Evolutionary conservation across 257 asterid species (phyloP), one percentile per base, ranked within the genome.

Genomic region (Penstemon davidsonii): DNA sequence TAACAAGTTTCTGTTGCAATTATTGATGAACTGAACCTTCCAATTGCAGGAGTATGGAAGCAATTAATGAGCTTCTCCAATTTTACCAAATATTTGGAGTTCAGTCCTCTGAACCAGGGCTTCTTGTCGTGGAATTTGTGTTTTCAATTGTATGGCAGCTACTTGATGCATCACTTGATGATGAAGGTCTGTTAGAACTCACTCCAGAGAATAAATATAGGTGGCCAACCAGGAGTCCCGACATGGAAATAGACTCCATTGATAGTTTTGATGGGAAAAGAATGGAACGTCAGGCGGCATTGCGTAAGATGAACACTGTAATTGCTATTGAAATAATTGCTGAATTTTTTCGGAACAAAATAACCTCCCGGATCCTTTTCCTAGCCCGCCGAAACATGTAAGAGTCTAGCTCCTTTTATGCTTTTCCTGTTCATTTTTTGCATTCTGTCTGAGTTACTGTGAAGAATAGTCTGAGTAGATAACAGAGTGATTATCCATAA

Each of bases 121-220:
- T 82, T 69, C 76, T 87, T 56, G 65, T 94, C 56, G 98, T 84
- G 67, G 87, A 73, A 66, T 87, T 82, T 72, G 66, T 94, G 71
- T 80, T 94, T 67, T 72, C 95, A 41, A 81, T 79, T 73, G 95
- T 86, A 62, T 94, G 99, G 99, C 80, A 71, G 80, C 82, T 94
- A 69, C 85, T 94, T 68, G 98, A 94, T 86, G 93, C 99, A 42
- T 87, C 96, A 8, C 96, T 94, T 71, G 98, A 88, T 42, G 99
- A 94, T 62, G 96, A 94, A 62, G 87, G 90, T 55, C 72, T 94
- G 75, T 75, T 91, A 75, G 96, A 91, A 72, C 82, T 82, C 69
- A 82, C 96, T 64, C 68, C 80, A 41, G 96, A 87, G 71, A 94
- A 87, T 81, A 83, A 83, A 76, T 87, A 96, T n/a, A 79, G 89